A percentile compares a stretch with the other conserved stretches of the same genome.
phyloP scores from a whole-genome alignment of 2,329 filamentous ascomycete genomes.

The Aspergillus terreus region DNA sequence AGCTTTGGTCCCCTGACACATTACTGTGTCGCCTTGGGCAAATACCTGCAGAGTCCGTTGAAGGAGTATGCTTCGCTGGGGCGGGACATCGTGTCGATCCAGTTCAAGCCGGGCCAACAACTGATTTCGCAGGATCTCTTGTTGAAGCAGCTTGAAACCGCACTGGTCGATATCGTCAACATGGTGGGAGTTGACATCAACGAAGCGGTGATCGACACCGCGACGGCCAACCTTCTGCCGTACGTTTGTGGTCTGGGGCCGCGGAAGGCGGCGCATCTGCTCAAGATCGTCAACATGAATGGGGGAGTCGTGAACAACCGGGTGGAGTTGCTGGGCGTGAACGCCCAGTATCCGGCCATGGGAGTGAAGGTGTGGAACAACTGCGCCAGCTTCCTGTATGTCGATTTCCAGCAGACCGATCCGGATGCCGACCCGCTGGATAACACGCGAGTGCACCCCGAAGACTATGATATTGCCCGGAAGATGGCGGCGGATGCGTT shows the following conservation, averaged over 20 bases:
- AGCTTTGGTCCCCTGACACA: conserved; percentile 72
- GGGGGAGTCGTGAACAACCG: conserved; percentile 80
- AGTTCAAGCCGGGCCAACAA: conserved; percentile 86
- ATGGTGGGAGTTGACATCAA: conserved; percentile 94
- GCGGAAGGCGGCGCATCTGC: conserved; percentile 77
- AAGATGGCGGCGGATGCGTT: conserved; percentile 98
- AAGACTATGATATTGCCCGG: conserved; percentile 95
- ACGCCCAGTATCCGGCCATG: conserved; percentile 76
- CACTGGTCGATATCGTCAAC: conserved; percentile 98
- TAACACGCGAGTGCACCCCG: conserved; percentile 94
- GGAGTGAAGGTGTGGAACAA: conserved; percentile 93
- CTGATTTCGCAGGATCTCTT: conserved; percentile 85
- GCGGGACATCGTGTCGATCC: conserved; percentile 78
- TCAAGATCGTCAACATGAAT: conserved; percentile 90
- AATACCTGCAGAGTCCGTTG: conserved; percentile 91
- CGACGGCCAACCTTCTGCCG: conserved; percentile 81
- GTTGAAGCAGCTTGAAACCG: conserved; percentile 81
- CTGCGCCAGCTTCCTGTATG: conserved; percentile 90
- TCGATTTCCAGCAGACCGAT: conserved; percentile 81
- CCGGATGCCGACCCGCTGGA: conserved; percentile 86
- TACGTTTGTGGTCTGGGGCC: conserved; percentile 90
- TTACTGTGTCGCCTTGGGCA: conserved; percentile 85
- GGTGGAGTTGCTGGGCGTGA: conserved; percentile 83
- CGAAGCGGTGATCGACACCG: conserved; percentile 75
- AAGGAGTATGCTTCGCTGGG: conserved; percentile 94